A percentile compares a stretch with the other conserved stretches of the same genome.
These are phyloP conservation scores for Phytopythium montanum DNA, from an alignment of 352 stramenopile species.

Conservation along the genomic window DNA sequence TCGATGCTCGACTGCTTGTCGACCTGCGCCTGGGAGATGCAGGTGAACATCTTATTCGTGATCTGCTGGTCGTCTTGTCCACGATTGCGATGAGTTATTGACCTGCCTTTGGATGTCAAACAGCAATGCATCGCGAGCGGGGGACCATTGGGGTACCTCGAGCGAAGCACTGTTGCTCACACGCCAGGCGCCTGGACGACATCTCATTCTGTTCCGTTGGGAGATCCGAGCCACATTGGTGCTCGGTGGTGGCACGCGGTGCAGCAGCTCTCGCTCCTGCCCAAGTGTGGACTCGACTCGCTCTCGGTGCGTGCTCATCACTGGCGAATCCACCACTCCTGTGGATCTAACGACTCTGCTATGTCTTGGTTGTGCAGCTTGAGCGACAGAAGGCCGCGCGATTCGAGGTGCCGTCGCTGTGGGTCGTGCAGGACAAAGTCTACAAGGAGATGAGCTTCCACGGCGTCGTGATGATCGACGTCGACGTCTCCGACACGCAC, in stretches of 20 bases:
- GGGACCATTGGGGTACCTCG: not conserved
- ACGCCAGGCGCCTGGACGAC: not conserved
- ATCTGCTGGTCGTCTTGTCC: too few relatives aligned
- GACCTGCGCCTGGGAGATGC: not conserved
- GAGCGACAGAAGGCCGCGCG: not conserved
- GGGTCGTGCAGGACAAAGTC: not conserved
- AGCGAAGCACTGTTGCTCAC: not conserved
- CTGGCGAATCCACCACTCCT: not conserved
- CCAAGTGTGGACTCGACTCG: not conserved
- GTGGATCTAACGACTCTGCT: not conserved
- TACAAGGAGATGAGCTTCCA: not conserved
- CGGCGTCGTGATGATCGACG: not conserved
- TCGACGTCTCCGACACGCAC: not conserved
- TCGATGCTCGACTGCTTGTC: not conserved
- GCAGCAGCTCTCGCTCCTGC: not conserved
- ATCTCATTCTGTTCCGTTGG: not conserved
- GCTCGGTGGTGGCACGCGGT: not conserved
- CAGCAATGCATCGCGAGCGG: not conserved
- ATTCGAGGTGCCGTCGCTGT: not conserved
- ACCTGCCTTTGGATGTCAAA: not conserved
- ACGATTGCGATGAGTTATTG: too few relatives aligned
- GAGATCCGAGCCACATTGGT: not conserved
- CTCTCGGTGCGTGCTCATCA: not conserved
- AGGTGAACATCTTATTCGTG: too few relatives aligned
- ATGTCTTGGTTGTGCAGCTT: not conserved